These are phyloP conservation scores for Artomyces pyxidatus DNA, from an alignment of 768 basidiomycete genomes.

Conservation along the genomic window DNA sequence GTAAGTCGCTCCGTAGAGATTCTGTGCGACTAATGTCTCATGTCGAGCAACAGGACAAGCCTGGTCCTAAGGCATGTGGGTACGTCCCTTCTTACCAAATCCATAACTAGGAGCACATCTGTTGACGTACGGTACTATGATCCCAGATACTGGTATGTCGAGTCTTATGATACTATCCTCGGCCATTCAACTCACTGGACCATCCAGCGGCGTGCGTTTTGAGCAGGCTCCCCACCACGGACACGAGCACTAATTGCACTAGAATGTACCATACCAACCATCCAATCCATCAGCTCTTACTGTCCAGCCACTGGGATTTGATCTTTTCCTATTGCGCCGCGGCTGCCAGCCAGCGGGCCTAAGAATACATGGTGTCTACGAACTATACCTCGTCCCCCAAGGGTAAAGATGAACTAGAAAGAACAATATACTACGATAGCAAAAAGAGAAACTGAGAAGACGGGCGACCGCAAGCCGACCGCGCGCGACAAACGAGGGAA, in stretches of 20 bases:
- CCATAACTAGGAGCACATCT: too few relatives aligned
- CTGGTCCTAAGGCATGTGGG: slow-evolving; percentile 85
- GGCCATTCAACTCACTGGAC: background rate
- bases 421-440: slow-evolving; percentile 13
- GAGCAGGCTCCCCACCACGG: slow-evolving; percentile 75
- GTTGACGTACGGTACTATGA: too few relatives aligned
- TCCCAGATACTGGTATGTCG: slow-evolving; percentile 44
- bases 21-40: background rate
- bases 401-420: slow-evolving; percentile 8
- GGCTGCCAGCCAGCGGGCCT: slow-evolving; percentile 10
- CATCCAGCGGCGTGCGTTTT: slow-evolving; percentile 74
- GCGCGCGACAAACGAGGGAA: background rate
- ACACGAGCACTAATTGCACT: slow-evolving; percentile 29
- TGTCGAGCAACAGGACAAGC: slow-evolving; percentile 58
- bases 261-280: slow-evolving; percentile 1
- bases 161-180: background rate
- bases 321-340: slow-evolving; percentile 5
- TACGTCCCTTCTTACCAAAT: too few relatives aligned
- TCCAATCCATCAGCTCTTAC: too few relatives aligned
- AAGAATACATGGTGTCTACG: slow-evolving; percentile 25
- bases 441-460: slow-evolving; percentile 15
- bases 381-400: slow-evolving; percentile 14
- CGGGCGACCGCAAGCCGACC: background rate
- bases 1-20: slow-evolving; percentile 42
- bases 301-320: background rate